These are phyloP conservation scores for Fusarium praegraminearum DNA, from an alignment of 2,329 filamentous ascomycete species.

Conservation along the genomic window DNA sequence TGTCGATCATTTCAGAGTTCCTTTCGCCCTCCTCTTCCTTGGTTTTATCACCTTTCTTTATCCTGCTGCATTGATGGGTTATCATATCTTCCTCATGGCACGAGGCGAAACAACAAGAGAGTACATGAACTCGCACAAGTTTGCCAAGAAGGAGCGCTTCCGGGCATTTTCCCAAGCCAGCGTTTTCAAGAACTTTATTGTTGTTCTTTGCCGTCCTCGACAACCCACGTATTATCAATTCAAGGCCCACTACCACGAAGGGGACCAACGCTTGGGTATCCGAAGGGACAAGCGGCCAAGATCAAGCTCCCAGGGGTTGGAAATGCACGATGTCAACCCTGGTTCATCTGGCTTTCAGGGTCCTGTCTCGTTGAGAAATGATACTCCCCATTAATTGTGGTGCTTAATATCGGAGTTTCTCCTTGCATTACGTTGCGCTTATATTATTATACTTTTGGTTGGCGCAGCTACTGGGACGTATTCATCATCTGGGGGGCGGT, in stretches of 20 bases:
- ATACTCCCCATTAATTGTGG: conserved; percentile 43
- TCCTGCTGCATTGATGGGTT: conserved; percentile 83
- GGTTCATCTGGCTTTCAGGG: conserved; percentile 65
- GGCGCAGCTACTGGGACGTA: conserved; percentile 47
- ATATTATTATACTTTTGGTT: conserved; percentile 19
- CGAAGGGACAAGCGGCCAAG: conserved; percentile 53
- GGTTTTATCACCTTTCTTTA: conserved; percentile 81
- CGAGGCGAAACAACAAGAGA: conserved; percentile 95
- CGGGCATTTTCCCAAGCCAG: conserved; percentile 87
- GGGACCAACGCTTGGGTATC: conserved; percentile 85
- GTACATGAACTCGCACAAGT: conserved; percentile 96
- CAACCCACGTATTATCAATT: conserved; percentile 91
- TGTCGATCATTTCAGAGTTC: conserved; percentile 78
- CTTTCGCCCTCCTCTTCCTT: conserved; percentile 91
- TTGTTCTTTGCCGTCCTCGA: conserved; percentile 84
- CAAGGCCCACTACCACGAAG: conserved; percentile 79
- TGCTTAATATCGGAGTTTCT: conserved; percentile 9
- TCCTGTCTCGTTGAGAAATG: conserved; percentile 60
- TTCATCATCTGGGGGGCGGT: conserved; percentile 37
- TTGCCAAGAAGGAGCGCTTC: conserved; percentile 90
- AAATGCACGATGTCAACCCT: conserved; percentile 77
- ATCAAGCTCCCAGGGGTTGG: conserved; percentile 76
- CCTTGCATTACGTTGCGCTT: conserved; percentile 10
- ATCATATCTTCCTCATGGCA: conserved; percentile 91
- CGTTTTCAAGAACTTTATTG: conserved; percentile 80